These are phyloP conservation scores for Borealophlyctis nickersoniae DNA, from an alignment of 192 early-diverging fungal species.

Conservation along the genomic window DNA sequence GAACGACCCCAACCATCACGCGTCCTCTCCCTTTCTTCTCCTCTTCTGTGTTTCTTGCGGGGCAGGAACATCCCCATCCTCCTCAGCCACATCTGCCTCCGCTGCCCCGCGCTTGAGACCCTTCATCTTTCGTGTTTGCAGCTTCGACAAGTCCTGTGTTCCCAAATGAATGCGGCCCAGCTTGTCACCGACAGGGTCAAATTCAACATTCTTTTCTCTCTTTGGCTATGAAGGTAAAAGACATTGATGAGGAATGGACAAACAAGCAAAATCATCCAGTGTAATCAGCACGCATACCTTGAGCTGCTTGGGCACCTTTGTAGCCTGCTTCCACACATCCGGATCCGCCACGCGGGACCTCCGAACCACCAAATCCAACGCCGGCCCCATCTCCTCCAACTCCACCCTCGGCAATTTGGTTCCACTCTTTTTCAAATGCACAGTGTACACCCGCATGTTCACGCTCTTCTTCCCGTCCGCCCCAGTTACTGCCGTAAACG, in stretches of 20 bases:
- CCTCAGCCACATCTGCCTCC: slow-evolving; percentile 42
- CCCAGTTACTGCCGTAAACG: slow-evolving; percentile 63
- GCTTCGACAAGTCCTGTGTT: slow-evolving; percentile 83
- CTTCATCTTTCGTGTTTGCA: slow-evolving; percentile 99
- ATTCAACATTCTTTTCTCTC: slow-evolving; percentile 91
- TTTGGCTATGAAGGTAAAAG: slow-evolving; percentile 44
- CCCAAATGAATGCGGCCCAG: slow-evolving; percentile 89
- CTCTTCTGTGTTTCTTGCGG: slow-evolving; percentile 2
- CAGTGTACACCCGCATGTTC: slow-evolving; percentile 78
- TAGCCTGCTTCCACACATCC: slow-evolving; percentile 82
- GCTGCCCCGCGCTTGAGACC: slow-evolving; percentile 72
- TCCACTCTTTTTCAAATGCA: slow-evolving; percentile 80
- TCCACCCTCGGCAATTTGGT: slow-evolving; percentile 84
- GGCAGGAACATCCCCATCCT: slow-evolving; percentile 18
- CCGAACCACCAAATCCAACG: slow-evolving; percentile 75
- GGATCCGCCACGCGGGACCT: slow-evolving; percentile 67
- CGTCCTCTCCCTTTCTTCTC: background rate
- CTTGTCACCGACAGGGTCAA: slow-evolving; percentile 88
- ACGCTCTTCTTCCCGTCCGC: slow-evolving; percentile 63
- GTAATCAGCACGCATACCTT: slow-evolving; percentile 50
- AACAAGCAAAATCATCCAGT: background rate
- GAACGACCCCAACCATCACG: background rate
- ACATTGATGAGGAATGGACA: slow-evolving; percentile 9
- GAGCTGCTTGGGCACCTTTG: slow-evolving; percentile 81
- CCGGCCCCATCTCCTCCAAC: slow-evolving; percentile 90